Evolutionary conservation across 78 protist genomes (phyloP).

Genomic region (slime mould (Dictyostelium discoideum)): DNA sequence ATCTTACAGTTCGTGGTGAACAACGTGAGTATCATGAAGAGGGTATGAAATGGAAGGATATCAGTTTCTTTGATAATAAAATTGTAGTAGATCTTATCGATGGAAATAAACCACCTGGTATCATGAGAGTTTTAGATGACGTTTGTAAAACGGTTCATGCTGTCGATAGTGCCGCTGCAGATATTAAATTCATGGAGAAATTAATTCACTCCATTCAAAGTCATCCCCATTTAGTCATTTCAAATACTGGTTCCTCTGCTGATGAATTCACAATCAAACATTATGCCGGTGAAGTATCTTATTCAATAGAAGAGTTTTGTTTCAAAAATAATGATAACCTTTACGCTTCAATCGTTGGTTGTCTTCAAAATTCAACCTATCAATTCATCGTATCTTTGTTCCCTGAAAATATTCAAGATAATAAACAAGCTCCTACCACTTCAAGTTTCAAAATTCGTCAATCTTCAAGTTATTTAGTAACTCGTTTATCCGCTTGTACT

Average conservation of each 20-base stretch:
- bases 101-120: slow-evolving; percentile 89
- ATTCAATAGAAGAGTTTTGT: slow-evolving; percentile 76
- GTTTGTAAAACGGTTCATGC: slow-evolving; percentile 89
- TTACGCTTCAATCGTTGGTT: slow-evolving; percentile 70
- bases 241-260: background rate
- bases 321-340: slow-evolving; percentile 85
- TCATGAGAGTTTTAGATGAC: slow-evolving; percentile 93
- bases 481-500: slow-evolving; percentile 56
- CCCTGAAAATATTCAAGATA: slow-evolving; percentile 79
- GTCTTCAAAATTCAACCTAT: slow-evolving; percentile 75
- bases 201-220: background rate
- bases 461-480: slow-evolving; percentile 81
- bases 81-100: slow-evolving; percentile 95
- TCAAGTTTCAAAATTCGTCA: slow-evolving; percentile 62
- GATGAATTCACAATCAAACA: slow-evolving; percentile 83
- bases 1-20: slow-evolving; percentile 92
- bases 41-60: slow-evolving; percentile 94
- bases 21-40: slow-evolving; percentile 94
- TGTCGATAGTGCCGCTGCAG: slow-evolving; percentile 77
- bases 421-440: slow-evolving; percentile 65
- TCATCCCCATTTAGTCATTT: slow-evolving; percentile 57
- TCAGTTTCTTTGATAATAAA: slow-evolving; percentile 92
- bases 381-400: slow-evolving; percentile 66
- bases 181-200: slow-evolving; percentile 76
- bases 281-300: slow-evolving; percentile 87